Evolutionary conservation across 208 protist species (phyloP).

Genomic region (Lotmaria passim): DNA sequence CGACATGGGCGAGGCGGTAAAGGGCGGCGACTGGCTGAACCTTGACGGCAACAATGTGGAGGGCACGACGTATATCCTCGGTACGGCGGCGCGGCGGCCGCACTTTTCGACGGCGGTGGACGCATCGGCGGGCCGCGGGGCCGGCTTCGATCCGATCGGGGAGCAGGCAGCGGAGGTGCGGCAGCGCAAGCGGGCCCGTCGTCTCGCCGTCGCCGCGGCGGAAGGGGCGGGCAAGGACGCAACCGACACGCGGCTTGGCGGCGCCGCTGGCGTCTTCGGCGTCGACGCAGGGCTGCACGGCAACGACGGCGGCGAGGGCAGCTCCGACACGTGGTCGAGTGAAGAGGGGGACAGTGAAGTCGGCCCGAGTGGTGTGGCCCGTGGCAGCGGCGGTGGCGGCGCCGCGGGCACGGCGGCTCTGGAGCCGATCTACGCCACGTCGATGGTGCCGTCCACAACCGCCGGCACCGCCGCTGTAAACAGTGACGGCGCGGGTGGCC

Average conservation of each 20-base stretch:
- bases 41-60: conserved; percentile 10
- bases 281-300: background rate
- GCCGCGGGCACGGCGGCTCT: too few species aligned
- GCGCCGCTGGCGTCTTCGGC: conserved; percentile 1
- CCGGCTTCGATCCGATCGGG: conserved; percentile 74
- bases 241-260: background rate
- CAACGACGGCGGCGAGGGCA: conserved; percentile 7
- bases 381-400: conserved; percentile 13
- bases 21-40: conserved; percentile 53
- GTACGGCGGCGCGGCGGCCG: background rate
- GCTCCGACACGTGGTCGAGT: conserved; percentile 25
- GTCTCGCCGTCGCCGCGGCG: conserved; percentile 31
- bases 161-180: conserved; percentile 53
- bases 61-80: background rate
- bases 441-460: too few species aligned
- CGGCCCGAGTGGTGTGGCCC: conserved; percentile 4
- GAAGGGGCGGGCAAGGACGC: conserved; percentile 4
- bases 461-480: background rate
- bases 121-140: background rate
- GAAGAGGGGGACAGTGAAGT: conserved; percentile 26
- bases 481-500: background rate
- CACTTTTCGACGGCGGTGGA: conserved; percentile 1
- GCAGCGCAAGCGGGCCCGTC: conserved; percentile 44
- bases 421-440: conserved; percentile 28
- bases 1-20: conserved; percentile 50